Percentiles rank a stretch among this genome's conserved stretches.
phyloP scores from a whole-genome alignment of 495 filamentous ascomycete species.

The Aspergillus homomorphus region DNA sequence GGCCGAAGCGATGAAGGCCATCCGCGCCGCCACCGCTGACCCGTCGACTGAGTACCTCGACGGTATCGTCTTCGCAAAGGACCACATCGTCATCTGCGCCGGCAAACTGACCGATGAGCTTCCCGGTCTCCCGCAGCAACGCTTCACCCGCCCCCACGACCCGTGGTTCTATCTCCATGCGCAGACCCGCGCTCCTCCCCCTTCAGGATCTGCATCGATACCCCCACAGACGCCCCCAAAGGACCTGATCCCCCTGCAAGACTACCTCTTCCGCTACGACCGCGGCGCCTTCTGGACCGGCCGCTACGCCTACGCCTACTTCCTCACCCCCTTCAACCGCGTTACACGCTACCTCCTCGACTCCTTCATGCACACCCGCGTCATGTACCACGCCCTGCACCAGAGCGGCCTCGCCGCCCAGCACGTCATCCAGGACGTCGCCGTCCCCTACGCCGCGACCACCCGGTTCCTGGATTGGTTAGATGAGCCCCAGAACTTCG shows the following conservation, averaged over 20 bases:
- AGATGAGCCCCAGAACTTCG: constrained; percentile 37
- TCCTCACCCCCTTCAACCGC: constrained; percentile 53
- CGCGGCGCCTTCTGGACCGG: constrained; percentile 60
- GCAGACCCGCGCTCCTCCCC: constrained; percentile 14
- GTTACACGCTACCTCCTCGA: constrained; percentile 53
- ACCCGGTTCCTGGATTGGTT: constrained; percentile 48
- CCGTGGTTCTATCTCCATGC: constrained; percentile 62
- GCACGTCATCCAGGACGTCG: constrained; percentile 57
- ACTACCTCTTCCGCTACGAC: constrained; percentile 64
- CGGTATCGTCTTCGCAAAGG: constrained; percentile 47
- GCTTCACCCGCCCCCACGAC: constrained; percentile 48
- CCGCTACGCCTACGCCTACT: constrained; percentile 50
- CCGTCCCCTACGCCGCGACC: constrained; percentile 46
- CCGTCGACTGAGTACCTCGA: constrained; percentile 52
- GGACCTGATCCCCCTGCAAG: constrained; percentile 52
- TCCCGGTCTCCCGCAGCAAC: constrained; percentile 17
- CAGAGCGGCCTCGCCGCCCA: constrained; percentile 44
- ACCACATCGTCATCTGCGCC: constrained; percentile 46
- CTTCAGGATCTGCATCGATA: no score
- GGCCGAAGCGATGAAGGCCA: constrained; percentile 35
- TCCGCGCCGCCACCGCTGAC: constrained; percentile 32
- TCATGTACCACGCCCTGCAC: constrained; percentile 57
- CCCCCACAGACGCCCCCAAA: constrained; percentile 12
- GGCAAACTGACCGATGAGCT: constrained; percentile 40
- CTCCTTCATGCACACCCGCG: constrained; percentile 51